These are phyloP conservation scores for Sporothrix pallida DNA, from an alignment of 2,329 filamentous ascomycete genomes.

Conservation along the genomic window DNA sequence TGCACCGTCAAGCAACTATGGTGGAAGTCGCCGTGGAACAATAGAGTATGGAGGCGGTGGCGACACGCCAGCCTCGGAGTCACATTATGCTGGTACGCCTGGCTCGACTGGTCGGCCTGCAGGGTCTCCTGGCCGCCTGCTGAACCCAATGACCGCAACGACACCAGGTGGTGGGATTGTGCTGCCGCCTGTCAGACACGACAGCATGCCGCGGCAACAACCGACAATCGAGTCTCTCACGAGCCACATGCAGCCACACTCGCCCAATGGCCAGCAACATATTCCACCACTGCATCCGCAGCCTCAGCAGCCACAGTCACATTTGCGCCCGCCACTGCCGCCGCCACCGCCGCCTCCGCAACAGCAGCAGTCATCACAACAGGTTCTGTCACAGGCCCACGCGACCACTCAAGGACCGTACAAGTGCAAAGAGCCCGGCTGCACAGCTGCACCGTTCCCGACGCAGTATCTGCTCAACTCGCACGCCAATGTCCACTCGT, in stretches of 20 bases:
- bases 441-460: conserved; percentile 74
- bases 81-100: not conserved
- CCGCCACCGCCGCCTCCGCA: not conserved
- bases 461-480: conserved; percentile 80
- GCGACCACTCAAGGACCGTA: conserved; percentile 52
- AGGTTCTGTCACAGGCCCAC: conserved; percentile 49
- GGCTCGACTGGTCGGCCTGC: not conserved
- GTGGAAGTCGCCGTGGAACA: conserved; percentile 44
- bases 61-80: conserved; percentile 14
- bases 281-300: not conserved
- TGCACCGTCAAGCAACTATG: conserved; percentile 38
- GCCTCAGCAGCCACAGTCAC: conserved; percentile 52
- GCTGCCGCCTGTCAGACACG: conserved; percentile 1
- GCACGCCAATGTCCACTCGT: conserved; percentile 74
- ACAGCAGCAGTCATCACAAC: conserved; percentile 35
- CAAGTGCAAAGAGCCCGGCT: conserved; percentile 66
- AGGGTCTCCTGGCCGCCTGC: not conserved
- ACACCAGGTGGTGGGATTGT: not conserved
- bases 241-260: conserved; percentile 16
- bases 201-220: conserved; percentile 9
- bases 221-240: conserved; percentile 11
- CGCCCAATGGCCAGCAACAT: conserved; percentile 32
- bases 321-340: conserved; percentile 48
- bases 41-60: conserved; percentile 47
- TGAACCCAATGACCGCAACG: not conserved